Evolutionary conservation across 208 protist genomes (phyloP).

Genomic region (Wallacemonas rigidus): DNA sequence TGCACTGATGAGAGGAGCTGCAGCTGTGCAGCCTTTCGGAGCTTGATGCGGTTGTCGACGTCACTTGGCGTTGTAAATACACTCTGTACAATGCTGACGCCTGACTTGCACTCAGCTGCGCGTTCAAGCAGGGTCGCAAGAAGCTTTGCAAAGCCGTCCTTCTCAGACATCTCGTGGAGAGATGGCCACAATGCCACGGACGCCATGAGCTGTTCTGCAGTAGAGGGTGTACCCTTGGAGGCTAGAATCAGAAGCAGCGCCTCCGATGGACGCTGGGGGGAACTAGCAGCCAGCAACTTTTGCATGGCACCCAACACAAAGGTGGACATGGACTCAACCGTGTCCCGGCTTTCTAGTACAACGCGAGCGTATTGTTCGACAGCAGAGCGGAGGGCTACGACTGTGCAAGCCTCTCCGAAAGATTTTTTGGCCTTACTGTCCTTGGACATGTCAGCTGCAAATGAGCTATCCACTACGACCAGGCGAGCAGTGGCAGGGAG

Average conservation of each 20-base stretch:
- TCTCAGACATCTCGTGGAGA: slow-evolving; percentile 40
- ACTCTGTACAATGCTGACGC: slow-evolving; percentile 34
- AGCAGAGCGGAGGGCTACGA: neutral
- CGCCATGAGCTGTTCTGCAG: slow-evolving; percentile 42
- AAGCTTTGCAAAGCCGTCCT: slow-evolving; percentile 49
- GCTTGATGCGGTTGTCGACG: slow-evolving; percentile 43
- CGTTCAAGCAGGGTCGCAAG: slow-evolving; percentile 48
- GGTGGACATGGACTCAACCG: slow-evolving; percentile 15
- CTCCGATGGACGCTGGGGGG: slow-evolving; percentile 39
- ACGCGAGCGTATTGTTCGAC: slow-evolving; percentile 1
- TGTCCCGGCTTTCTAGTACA: slow-evolving; percentile 16
- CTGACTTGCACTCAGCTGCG: slow-evolving; percentile 32
- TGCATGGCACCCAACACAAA: slow-evolving; percentile 49
- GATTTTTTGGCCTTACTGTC: slow-evolving; percentile 35
- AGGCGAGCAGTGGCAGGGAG: slow-evolving; percentile 64
- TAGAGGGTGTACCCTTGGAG: slow-evolving; percentile 24
- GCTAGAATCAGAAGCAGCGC: slow-evolving; percentile 45
- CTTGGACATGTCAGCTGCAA: slow-evolving; percentile 27
- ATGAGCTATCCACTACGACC: slow-evolving; percentile 40
- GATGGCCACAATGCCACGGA: slow-evolving; percentile 48
- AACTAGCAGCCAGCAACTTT: slow-evolving; percentile 21
- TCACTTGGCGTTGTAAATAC: slow-evolving; percentile 49
- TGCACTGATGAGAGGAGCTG: slow-evolving; percentile 59
- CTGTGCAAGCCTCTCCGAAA: slow-evolving; percentile 15
- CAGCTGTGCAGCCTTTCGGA: slow-evolving; percentile 56